Conservation (phyloP, 2,329 filamentous ascomycete genomes). For the Penicillium sp. region DNA sequence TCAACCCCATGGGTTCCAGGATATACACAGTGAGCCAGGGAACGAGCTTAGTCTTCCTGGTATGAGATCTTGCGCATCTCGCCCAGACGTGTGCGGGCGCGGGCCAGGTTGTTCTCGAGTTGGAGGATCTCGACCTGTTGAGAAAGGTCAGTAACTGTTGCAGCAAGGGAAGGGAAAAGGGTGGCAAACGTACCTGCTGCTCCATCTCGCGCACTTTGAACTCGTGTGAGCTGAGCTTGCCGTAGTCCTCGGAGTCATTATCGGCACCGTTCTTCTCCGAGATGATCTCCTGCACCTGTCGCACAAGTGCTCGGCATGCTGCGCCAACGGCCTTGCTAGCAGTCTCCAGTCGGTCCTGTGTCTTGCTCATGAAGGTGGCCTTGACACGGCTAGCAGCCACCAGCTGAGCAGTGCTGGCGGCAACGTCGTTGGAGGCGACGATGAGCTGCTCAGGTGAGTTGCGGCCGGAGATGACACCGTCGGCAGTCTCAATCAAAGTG, state of each 20-base stretch:
- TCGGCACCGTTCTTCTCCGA: conserved; percentile 77
- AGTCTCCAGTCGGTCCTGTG: conserved; percentile 82
- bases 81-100: conserved; percentile 76
- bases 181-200: conserved; percentile 71
- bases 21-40: conserved; percentile 9
- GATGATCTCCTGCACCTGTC: conserved; percentile 93
- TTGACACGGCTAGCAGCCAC: conserved; percentile 95
- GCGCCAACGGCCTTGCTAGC: conserved; percentile 89
- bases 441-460: conserved; percentile 97
- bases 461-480: conserved; percentile 85
- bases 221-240: conserved; percentile 82
- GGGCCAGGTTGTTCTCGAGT: conserved; percentile 77
- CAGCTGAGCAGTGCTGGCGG: conserved; percentile 91
- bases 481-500: conserved; percentile 93
- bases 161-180: conserved; percentile 1
- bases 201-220: conserved; percentile 99
- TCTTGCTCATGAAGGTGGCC: conserved; percentile 97
- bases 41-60: conserved; percentile 59
- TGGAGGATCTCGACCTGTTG: conserved; percentile 90
- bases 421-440: conserved; percentile 94
- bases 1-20: background rate
- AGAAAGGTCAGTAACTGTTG: conserved; percentile 11
- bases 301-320: conserved; percentile 80
- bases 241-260: conserved; percentile 76
- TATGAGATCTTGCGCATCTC: conserved; percentile 99